Base-by-base conservation (phyloP, 306 rosid genomes). In the Dalbergia oliveri region DNA sequence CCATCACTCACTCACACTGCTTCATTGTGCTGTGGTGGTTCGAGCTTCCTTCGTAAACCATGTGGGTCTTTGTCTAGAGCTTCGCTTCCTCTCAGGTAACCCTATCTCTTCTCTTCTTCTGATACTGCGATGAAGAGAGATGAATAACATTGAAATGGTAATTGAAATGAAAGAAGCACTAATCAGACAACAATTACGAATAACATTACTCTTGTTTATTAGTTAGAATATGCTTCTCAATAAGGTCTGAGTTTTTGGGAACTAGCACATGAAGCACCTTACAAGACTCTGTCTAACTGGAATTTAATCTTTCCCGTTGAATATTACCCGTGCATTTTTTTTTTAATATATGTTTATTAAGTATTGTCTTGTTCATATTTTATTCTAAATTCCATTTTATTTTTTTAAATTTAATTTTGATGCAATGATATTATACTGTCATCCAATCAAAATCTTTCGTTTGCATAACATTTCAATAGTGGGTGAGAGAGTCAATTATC, bases 1-100 rank as follows among this genome's bases (percentile, higher is more conserved):
- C 33, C 65, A 1, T 50, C 16, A 14, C 16, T 4, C 19, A 54
- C 60, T n/a, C 60, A n/a, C 60, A 6, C 73, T 51, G 39, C 64
- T 76, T 76, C 77, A 31, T 14, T 9, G 18, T 60, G 31, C 19
- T 9, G 18, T 60, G 31, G 1, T 60, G 35, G 0, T 34, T 51
- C 19, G 2, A 11, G 2, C 68, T 49, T 31, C 72, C 39, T 47
- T 44, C 50, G 23, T 6, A 6, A 77, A 65, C 37, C 85, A 94
- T 92, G 98, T 94, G 90, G 92, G 90, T 82, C 90, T 92, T 73
- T 95, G 94, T 84, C 94, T n/a, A n/a, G 95, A 47, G 91, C 89
- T 84, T 88, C 93, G 13, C 10, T 85, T 81, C 72, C 90, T 63
- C 86, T 91, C 75, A 86, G 97, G 99, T 94, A 82, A 19, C 2